Conservation (phyloP, 2,329 filamentous ascomycete genomes). For the Emmonsia crescens region DNA sequence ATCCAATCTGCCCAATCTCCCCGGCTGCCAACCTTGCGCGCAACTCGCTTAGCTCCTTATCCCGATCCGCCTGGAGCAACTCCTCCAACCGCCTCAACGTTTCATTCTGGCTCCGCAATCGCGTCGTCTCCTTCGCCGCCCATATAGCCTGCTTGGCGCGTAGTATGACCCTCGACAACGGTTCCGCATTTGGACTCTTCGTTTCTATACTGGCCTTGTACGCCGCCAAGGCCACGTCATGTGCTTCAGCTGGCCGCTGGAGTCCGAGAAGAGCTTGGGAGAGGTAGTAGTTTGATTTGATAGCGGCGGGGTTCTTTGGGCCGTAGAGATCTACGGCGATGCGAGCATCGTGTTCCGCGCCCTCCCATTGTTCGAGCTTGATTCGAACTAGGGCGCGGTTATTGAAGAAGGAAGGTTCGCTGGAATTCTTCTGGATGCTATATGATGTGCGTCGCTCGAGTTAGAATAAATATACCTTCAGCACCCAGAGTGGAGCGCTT, state of each 20-base stretch:
- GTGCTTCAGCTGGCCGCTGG: conserved; percentile 59
- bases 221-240: conserved; percentile 58
- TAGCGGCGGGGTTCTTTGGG: conserved; percentile 41
- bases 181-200: conserved; percentile 56
- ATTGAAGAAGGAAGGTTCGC: conserved; percentile 70
- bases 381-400: conserved; percentile 79
- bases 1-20: conserved; percentile 50
- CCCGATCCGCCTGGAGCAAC: conserved; percentile 30
- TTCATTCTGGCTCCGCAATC: conserved; percentile 36
- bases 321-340: conserved; percentile 58
- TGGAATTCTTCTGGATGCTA: conserved; percentile 66
- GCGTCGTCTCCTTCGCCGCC: conserved; percentile 55
- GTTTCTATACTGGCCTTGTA: conserved; percentile 57
- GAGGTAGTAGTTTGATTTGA: conserved; percentile 78
- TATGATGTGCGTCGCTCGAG: neutral
- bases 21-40: conserved; percentile 25
- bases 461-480: neutral
- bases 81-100: conserved; percentile 32
- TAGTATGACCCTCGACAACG: conserved; percentile 64
- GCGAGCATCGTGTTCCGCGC: conserved; percentile 65
- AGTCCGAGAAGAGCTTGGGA: conserved; percentile 73
- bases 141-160: conserved; percentile 77
- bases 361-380: conserved; percentile 61
- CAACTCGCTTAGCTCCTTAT: conserved; percentile 27
- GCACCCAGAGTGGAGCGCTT: neutral